Evolutionary conservation across 305 asterid species (phyloP).

Genomic region (Euphrasia arctica): DNA sequence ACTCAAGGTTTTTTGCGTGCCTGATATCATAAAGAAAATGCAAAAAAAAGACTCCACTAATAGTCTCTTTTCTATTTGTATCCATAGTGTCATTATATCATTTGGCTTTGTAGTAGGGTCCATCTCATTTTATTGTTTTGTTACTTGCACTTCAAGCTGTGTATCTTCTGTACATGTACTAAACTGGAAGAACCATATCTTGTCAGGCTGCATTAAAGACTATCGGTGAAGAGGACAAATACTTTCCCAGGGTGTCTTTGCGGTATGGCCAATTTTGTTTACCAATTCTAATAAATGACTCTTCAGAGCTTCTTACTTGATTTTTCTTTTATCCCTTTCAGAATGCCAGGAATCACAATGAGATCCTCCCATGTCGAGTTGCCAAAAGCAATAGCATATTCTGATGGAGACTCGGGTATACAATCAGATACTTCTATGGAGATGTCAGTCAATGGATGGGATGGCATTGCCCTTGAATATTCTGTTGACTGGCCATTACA

Average conservation of each 20-base stretch:
- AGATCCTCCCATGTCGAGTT: conserved; percentile 65
- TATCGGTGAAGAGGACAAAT: conserved; percentile 90
- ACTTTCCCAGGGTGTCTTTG: conserved; percentile 81
- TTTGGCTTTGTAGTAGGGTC: conserved; percentile 15
- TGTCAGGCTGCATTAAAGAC: conserved; percentile 93
- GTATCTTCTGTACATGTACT: conserved; percentile 26
- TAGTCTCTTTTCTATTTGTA: background rate
- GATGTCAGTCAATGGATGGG: conserved; percentile 93
- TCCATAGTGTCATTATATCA: conserved; percentile 10
- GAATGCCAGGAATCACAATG: conserved; percentile 73
- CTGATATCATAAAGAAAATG: conserved; percentile 15
- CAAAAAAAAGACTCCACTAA: conserved; percentile 9
- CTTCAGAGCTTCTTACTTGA: conserved; percentile 15
- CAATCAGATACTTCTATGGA: conserved; percentile 58
- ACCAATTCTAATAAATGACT: conserved; percentile 18
- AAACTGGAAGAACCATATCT: conserved; percentile 27
- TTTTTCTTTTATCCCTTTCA: conserved; percentile 32
- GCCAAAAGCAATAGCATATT: conserved; percentile 59
- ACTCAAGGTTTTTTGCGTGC: conserved; percentile 16
- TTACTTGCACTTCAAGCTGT: conserved; percentile 21
- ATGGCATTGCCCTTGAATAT: conserved; percentile 91
- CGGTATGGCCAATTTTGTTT: conserved; percentile 44
- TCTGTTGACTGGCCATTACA: conserved; percentile 98
- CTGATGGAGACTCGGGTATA: conserved; percentile 60
- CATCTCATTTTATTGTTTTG: conserved; percentile 1